Evolutionary conservation across 192 early-diverging fungal species (phyloP), one percentile per base, ranked within the genome.

Genomic region (Coemansia sp.): DNA sequence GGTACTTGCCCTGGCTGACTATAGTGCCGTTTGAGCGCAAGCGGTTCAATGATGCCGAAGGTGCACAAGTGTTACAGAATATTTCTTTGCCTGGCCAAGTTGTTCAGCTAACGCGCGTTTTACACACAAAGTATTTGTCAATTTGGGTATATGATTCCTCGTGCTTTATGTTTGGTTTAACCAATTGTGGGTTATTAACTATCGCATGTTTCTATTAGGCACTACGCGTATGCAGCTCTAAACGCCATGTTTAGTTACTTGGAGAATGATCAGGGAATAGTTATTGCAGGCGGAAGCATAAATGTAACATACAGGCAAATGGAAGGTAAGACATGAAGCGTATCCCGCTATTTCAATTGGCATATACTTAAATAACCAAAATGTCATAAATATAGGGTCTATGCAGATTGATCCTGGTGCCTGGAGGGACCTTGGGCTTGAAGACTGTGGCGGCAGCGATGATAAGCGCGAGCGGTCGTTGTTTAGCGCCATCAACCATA

Each of bases 381-480:
- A 35, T 8, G 6, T 35, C 6, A 35, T n/a, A n/a, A 16, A 48
- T 21, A 27, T 72, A 72, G 69, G 78, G 2, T 63, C 73, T 2
- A 81, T 81, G 78, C 69, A 69, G 39, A 81, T 81, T 25, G 78
- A 81, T 25, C 78, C 78, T 5, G 73, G 73, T 2, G 73, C 78
- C 3, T 81, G 78, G 78, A 52, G 56, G 1, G 72, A 81, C 19
- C 39, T 81, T 16, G 65, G 54, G 3, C 62, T 81, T 17, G 68
- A 68, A 17, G 52, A 37, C 19, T 51, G 25, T 7, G 29, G 38
- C 23, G 12, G 39, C 22, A 41, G 58, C 51, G 39, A 64, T 0
- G 61, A 59, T 10, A 61, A 55, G 4, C 8, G 39, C 12, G 67
- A 65, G 1, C 57, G 37, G 8, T 71, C 71, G 11, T 54, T 74